Conservation (phyloP, 2,329 filamentous ascomycete genomes). For the Ceratocystis alfenasii region DNA sequence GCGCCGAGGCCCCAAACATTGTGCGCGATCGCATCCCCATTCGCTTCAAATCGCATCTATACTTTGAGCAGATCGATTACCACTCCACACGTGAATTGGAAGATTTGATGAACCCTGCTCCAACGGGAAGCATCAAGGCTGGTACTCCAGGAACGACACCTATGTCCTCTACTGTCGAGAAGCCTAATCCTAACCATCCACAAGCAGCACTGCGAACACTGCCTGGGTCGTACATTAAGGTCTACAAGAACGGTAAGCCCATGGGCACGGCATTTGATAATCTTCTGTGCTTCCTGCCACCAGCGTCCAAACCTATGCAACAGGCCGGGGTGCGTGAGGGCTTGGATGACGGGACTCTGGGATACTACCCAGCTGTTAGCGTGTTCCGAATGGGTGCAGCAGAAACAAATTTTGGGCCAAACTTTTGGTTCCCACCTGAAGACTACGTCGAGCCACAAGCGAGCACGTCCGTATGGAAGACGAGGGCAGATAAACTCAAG, state of each 20-base stretch:
- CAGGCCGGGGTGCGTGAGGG: constrained; percentile 70
- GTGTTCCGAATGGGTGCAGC: constrained; percentile 84
- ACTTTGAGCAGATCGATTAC: constrained; percentile 88
- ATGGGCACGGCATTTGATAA: constrained; percentile 83
- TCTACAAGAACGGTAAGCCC: constrained; percentile 84
- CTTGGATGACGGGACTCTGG: constrained; percentile 86
- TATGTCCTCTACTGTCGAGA: constrained; percentile 29
- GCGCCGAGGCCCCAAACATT: constrained; percentile 59
- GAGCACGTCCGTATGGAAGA: constrained; percentile 21
- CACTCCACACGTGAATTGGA: constrained; percentile 80
- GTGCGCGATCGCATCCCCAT: constrained; percentile 93
- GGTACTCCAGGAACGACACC: constrained; percentile 28
- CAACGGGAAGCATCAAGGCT: constrained; percentile 35
- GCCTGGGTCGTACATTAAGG: constrained; percentile 70
- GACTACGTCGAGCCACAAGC: constrained; percentile 36
- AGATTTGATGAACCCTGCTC: constrained; percentile 62
- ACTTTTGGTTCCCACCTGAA: constrained; percentile 80
- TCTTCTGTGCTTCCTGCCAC: constrained; percentile 80
- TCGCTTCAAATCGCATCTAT: constrained; percentile 82
- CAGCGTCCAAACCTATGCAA: constrained; percentile 60
- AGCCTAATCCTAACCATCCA: constrained; percentile 60
- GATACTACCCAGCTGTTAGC: constrained; percentile 89
- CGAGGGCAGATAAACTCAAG: background rate
- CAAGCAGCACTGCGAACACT: constrained; percentile 69
- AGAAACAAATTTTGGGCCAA: constrained; percentile 85